These are phyloP conservation scores for Bryoglossum gracile DNA, from an alignment of 495 filamentous ascomycete species.

Conservation along the genomic window DNA sequence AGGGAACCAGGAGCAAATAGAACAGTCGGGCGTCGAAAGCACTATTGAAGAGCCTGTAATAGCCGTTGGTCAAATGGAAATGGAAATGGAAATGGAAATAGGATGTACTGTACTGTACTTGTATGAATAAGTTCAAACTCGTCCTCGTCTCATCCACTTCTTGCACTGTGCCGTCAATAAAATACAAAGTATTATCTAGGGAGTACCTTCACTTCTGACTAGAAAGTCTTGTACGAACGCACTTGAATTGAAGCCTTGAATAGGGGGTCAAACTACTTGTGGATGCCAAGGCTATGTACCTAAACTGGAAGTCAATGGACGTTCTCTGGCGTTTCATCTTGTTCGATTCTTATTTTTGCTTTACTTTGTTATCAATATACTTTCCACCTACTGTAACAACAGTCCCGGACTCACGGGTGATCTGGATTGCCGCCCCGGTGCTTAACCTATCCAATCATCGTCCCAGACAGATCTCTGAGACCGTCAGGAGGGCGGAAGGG, in stretches of 20 bases:
- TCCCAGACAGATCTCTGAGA: not conserved
- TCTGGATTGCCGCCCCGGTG: not conserved
- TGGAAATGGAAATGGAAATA: not conserved
- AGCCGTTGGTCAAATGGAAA: too few species aligned
- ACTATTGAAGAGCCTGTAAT: too few species aligned
- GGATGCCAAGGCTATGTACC: slow-evolving; percentile 4
- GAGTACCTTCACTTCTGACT: too few species aligned
- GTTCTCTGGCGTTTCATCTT: slow-evolving; percentile 12
- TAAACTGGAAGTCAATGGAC: slow-evolving; percentile 11
- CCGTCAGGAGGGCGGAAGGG: not conserved
- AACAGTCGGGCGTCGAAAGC: too few species aligned
- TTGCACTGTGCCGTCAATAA: slow-evolving; percentile 1
- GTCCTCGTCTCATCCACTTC: slow-evolving; percentile 15
- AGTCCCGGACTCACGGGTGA: not conserved
- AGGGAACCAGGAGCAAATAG: too few species aligned
- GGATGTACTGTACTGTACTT: not conserved
- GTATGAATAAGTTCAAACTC: slow-evolving; percentile 10
- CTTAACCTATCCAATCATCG: too few species aligned
- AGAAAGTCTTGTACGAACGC: too few species aligned
- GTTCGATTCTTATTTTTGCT: slow-evolving; percentile 5
- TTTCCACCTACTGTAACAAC: slow-evolving; percentile 3
- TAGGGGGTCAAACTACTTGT: too few species aligned
- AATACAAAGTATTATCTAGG: too few species aligned
- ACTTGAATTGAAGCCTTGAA: too few species aligned
- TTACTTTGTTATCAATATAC: not conserved